These are phyloP conservation scores for Malassezia furfur DNA, from an alignment of 1,284 basidiomycete genomes.

Conservation along the genomic window DNA sequence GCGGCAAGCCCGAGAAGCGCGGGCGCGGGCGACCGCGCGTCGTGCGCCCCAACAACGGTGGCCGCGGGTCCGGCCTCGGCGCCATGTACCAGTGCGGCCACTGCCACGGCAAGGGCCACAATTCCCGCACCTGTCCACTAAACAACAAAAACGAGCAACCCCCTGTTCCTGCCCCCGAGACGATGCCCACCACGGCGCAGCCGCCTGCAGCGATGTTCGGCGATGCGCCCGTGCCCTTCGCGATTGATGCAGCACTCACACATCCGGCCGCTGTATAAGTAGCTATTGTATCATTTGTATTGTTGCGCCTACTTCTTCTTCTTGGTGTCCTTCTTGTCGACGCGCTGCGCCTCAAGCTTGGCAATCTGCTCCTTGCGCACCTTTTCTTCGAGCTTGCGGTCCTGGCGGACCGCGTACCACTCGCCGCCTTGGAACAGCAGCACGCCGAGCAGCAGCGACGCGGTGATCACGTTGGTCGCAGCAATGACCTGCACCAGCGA, in stretches of 20 bases:
- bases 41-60: neutral
- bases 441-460: conserved; percentile 34
- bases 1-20: conserved; percentile 9
- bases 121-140: conserved; percentile 16
- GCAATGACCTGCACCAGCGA: conserved; percentile 33
- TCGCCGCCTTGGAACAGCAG: conserved; percentile 36
- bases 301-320: neutral
- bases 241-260: conserved; percentile 9
- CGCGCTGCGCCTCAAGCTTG: conserved; percentile 11
- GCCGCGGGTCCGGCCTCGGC: conserved; percentile 6
- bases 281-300: neutral
- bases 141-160: conserved; percentile 1
- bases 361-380: conserved; percentile 10
- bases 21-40: conserved; percentile 16
- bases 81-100: conserved; percentile 20
- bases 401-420: conserved; percentile 25
- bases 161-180: neutral
- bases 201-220: conserved; percentile 7
- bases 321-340: neutral
- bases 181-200: neutral
- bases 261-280: conserved; percentile 3
- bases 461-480: conserved; percentile 39
- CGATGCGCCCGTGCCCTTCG: conserved; percentile 9
- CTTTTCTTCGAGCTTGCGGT: conserved; percentile 11
- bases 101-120: conserved; percentile 17